Percentiles rank a stretch among this genome's conserved stretches.
These are phyloP conservation scores for Fusarium dimerum DNA, from an alignment of 2,329 filamentous ascomycete genomes.

Conservation along the genomic window DNA sequence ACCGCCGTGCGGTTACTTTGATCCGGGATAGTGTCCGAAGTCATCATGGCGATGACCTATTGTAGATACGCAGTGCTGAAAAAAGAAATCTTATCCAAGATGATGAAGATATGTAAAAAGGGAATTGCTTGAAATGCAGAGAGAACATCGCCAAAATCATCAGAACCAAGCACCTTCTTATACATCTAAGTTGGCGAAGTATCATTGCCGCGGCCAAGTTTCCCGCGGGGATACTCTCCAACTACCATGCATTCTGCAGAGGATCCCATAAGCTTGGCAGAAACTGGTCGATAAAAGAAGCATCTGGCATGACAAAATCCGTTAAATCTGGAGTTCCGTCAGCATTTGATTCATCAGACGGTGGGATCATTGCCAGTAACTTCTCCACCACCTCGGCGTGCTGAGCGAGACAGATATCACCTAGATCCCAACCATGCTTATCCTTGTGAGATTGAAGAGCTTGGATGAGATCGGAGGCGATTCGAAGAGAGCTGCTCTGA, in stretches of 20 bases:
- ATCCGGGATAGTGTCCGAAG: background rate
- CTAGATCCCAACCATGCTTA: conserved; percentile 49
- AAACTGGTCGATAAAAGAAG: conserved; percentile 36
- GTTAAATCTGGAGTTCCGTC: conserved; percentile 23
- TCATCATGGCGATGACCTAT: background rate
- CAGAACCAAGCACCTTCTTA: background rate
- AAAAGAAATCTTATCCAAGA: background rate
- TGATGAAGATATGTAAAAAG: no score
- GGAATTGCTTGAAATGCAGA: no score
- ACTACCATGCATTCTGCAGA: conserved; percentile 36
- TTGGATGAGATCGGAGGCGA: conserved; percentile 44
- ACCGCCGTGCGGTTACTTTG: background rate
- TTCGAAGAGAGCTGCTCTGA: conserved; percentile 41
- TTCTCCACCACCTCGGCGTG: conserved; percentile 50
- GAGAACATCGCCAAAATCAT: background rate
- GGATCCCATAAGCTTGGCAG: conserved; percentile 40
- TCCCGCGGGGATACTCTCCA: background rate
- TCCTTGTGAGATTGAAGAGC: conserved; percentile 42
- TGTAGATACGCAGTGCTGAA: background rate
- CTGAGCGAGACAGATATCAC: conserved; percentile 50
- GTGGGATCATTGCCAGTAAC: conserved; percentile 33
- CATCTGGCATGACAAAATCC: conserved; percentile 34
- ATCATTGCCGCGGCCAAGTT: background rate
- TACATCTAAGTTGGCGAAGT: background rate
- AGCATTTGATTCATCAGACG: conserved; percentile 16